Evolutionary conservation across 2,329 filamentous ascomycete species (phyloP).

Genomic region (Ceratocystis eucalypticola): DNA sequence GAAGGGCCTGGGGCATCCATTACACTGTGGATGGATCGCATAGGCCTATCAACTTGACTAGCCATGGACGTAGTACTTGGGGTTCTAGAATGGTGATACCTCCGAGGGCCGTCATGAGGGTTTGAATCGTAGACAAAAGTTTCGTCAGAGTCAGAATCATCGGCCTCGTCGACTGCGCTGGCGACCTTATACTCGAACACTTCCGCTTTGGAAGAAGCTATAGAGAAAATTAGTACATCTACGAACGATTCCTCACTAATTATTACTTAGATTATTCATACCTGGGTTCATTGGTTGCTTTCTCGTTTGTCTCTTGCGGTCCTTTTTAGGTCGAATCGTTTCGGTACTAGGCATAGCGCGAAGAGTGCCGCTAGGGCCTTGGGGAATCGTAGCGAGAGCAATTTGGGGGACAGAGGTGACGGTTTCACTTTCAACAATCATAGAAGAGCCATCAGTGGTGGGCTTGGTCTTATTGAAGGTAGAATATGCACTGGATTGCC

Average conservation of each 20-base stretch:
- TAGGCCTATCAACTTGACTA: constrained; percentile 51
- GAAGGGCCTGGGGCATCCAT: constrained; percentile 43
- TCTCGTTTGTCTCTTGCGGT: constrained; percentile 66
- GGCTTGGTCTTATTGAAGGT: constrained; percentile 56
- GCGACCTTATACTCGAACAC: constrained; percentile 96
- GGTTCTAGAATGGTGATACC: constrained; percentile 88
- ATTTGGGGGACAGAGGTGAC: constrained; percentile 83
- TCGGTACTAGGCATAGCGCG: constrained; percentile 84
- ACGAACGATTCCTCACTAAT: neutral
- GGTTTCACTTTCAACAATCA: constrained; percentile 97
- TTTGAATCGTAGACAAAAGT: constrained; percentile 99
- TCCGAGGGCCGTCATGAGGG: constrained; percentile 57
- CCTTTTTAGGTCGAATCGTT: constrained; percentile 87
- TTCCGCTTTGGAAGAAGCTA: constrained; percentile 86
- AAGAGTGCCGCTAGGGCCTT: constrained; percentile 44
- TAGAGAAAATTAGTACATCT: constrained; percentile 20
- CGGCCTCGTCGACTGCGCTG: constrained; percentile 86
- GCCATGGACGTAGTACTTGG: constrained; percentile 80
- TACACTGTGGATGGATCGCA: constrained; percentile 50
- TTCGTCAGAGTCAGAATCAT: constrained; percentile 94
- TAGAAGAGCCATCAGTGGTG: constrained; percentile 66
- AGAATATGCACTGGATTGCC: constrained; percentile 50
- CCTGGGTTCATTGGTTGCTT: constrained; percentile 64
- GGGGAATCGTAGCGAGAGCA: constrained; percentile 51
- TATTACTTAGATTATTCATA: constrained; percentile 47